phyloP scores from a whole-genome alignment of 345 rosid species.

The Eucalyptus erythrocorys region DNA sequence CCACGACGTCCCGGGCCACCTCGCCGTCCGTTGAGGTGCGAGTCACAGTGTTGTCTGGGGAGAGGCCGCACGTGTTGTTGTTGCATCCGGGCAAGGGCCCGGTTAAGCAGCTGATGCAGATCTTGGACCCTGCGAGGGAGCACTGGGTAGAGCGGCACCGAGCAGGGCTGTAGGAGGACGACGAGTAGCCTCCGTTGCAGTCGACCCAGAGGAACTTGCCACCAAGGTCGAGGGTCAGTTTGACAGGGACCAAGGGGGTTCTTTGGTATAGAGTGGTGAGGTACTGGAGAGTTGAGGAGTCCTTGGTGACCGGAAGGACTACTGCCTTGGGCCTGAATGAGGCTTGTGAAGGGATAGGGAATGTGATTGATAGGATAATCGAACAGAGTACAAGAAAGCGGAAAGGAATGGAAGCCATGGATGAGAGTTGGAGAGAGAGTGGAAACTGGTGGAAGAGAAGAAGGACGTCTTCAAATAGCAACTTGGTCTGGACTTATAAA shows the following conservation, averaged over 20 bases:
- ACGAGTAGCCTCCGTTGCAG: constrained; percentile 24
- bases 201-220: constrained; percentile 35
- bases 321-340: constrained; percentile 28
- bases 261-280: constrained; percentile 18
- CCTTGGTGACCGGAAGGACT: constrained; percentile 23
- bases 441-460: not conserved
- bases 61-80: constrained; percentile 27
- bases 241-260: constrained; percentile 20
- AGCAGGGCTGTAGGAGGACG: constrained; percentile 22
- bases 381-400: not conserved
- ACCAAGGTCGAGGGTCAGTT: constrained; percentile 26
- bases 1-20: constrained; percentile 20
- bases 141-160: constrained; percentile 23
- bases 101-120: constrained; percentile 10
- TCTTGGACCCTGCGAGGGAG: constrained; percentile 7
- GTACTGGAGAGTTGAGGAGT: constrained; percentile 20
- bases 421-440: not conserved
- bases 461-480: not conserved
- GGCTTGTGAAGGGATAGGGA: not conserved
- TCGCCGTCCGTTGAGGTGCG: constrained; percentile 7
- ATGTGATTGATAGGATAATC: not conserved
- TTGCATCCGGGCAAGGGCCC: constrained; percentile 32
- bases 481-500: not conserved
- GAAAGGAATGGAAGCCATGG: not conserved
- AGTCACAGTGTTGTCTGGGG: constrained; percentile 18